Percentiles rank a stretch among this genome's conserved stretches.
Conservation (phyloP, 257 asterid genomes). For the Solanum etuberosum region DNA sequence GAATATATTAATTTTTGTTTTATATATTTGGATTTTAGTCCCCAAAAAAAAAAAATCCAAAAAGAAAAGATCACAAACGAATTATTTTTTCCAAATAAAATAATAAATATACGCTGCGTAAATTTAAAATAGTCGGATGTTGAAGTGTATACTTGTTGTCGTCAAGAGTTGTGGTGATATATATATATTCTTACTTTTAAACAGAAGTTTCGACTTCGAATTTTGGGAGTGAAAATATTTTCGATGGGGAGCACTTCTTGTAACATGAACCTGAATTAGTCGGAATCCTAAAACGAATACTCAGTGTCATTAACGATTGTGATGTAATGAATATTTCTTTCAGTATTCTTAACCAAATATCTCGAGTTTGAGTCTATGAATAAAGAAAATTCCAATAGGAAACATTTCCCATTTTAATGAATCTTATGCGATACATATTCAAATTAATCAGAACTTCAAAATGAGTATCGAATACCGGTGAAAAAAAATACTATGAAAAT, state of each 20-base stretch:
- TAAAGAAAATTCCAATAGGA: not conserved
- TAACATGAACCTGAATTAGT: not conserved
- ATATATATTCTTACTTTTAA: not conserved
- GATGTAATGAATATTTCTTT: not conserved
- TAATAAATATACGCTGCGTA: not conserved
- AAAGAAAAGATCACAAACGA: not conserved
- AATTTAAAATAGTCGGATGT: not conserved
- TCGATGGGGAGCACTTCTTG: not conserved
- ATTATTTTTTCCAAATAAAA: not conserved
- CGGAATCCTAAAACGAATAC: not conserved
- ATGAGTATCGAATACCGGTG: not conserved
- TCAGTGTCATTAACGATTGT: not conserved
- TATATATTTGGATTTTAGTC: not conserved
- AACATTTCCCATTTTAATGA: not conserved
- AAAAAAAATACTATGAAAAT: not conserved
- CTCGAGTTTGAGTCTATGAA: not conserved
- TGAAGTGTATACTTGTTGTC: not conserved
- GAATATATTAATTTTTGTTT: not conserved
- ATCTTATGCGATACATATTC: not conserved
- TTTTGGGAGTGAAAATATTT: not conserved
- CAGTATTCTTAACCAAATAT: not conserved
- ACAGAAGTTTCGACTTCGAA: not conserved
- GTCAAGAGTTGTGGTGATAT: not conserved
- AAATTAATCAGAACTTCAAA: not conserved
- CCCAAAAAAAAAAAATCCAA: not conserved